These are phyloP conservation scores for Candida ponderosae DNA, from an alignment of 805 yeast species.

Conservation along the genomic window DNA sequence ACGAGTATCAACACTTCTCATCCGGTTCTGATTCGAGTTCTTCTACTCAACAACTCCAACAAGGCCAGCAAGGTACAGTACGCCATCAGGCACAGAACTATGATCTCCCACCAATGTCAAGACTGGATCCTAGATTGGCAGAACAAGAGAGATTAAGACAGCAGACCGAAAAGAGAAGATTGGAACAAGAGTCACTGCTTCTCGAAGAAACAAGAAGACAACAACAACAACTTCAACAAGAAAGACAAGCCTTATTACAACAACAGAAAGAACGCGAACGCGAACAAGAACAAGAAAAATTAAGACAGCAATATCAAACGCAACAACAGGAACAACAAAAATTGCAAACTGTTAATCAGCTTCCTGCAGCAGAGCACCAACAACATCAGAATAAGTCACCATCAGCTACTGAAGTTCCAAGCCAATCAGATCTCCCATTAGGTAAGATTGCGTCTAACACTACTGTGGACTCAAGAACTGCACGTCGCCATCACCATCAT, in stretches of 20 bases:
- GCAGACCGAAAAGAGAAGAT: not conserved
- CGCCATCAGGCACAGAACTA: not conserved
- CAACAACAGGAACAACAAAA: constrained; percentile 10
- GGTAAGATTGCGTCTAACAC: constrained; percentile 4
- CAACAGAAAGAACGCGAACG: constrained; percentile 10
- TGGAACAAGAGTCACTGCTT: not conserved
- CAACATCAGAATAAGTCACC: constrained; percentile 1
- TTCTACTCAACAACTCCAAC: not conserved
- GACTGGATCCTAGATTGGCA: constrained; percentile 12
- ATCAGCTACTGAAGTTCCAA: too few species aligned
- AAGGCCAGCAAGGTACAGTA: not conserved
- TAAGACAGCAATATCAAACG: constrained; percentile 14
- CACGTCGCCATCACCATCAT: constrained; percentile 1
- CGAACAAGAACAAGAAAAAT: constrained; percentile 13
- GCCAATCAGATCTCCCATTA: too few species aligned
- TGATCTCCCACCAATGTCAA: constrained; percentile 4
- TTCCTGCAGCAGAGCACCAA: constrained; percentile 4
- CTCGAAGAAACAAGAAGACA: constrained; percentile 10
- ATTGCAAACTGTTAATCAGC: constrained; percentile 8
- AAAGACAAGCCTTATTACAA: constrained; percentile 1
- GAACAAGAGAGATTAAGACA: constrained; percentile 7
- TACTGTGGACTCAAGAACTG: constrained; percentile 3
- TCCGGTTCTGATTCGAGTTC: not conserved
- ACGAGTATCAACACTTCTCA: too few species aligned
- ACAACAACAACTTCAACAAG: constrained; percentile 5